Conservation (phyloP, 2,329 filamentous ascomycete species). For the Aureobasidium sp. region DNA sequence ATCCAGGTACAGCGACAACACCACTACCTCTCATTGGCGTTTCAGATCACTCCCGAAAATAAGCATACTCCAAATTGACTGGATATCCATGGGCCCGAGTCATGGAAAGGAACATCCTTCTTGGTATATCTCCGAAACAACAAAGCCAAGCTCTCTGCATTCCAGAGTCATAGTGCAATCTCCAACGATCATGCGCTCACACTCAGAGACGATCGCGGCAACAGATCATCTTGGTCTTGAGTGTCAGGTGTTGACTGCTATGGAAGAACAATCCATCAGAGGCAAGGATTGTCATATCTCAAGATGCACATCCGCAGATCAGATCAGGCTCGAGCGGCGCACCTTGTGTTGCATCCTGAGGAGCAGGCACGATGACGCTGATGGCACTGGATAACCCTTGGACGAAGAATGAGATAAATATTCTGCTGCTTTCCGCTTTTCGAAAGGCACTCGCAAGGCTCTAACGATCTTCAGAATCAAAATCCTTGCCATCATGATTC, state of each 20-base stretch:
- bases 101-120: not conserved
- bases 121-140: not conserved
- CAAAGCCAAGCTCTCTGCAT: constrained; percentile 1
- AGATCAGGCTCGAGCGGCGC: not conserved
- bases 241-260: not conserved
- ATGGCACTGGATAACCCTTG: not conserved
- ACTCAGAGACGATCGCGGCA: not conserved
- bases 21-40: not conserved
- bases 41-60: not conserved
- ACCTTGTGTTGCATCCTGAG: constrained; percentile 1
- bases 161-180: not conserved
- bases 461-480: too few species aligned
- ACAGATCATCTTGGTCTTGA: not conserved
- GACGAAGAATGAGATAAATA: not conserved
- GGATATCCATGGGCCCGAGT: not conserved
- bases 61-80: not conserved
- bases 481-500: not conserved
- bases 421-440: not conserved
- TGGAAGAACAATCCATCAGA: not conserved
- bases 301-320: not conserved
- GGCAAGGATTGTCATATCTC: not conserved
- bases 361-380: not conserved
- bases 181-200: not conserved
- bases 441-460: not conserved
- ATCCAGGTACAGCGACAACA: not conserved